Evolutionary conservation across 2,329 filamentous ascomycete species (phyloP).

Genomic region (Talaromyces sp.): DNA sequence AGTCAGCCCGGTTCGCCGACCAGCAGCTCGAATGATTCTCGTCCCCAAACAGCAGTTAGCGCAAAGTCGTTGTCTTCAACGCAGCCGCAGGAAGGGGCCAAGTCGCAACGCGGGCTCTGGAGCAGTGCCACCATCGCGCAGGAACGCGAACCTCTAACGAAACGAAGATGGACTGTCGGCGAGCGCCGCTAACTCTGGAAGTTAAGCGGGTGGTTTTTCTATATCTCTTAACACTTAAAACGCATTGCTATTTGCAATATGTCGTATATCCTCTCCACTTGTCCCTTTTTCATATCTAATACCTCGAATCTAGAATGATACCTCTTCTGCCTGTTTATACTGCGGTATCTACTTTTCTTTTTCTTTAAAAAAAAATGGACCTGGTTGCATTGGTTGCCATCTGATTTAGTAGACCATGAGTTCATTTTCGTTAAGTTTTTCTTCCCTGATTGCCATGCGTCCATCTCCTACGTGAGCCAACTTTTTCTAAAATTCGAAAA

Average conservation of each 20-base stretch:
- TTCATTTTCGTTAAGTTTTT: neutral
- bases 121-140: slow-evolving; percentile 24
- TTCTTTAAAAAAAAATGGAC: neutral
- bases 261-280: neutral
- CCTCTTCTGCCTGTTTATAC: neutral
- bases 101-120: slow-evolving; percentile 33
- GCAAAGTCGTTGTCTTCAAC: slow-evolving; percentile 18
- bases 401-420: neutral
- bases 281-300: neutral
- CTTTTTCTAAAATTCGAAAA: neutral
- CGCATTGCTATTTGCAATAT: neutral
- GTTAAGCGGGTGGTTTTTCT: neutral
- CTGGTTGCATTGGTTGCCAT: neutral
- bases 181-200: slow-evolving; percentile 19
- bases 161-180: slow-evolving; percentile 34
- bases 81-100: neutral
- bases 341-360: neutral
- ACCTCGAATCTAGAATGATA: neutral
- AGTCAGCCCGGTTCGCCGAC: neutral
- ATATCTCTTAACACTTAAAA: neutral
- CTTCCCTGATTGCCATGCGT: neutral
- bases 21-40: neutral
- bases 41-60: neutral
- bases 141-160: slow-evolving; percentile 21
- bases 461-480: neutral